Evolutionary conservation across 306 rosid genomes (phyloP).

Genomic region (Senna siamea): DNA sequence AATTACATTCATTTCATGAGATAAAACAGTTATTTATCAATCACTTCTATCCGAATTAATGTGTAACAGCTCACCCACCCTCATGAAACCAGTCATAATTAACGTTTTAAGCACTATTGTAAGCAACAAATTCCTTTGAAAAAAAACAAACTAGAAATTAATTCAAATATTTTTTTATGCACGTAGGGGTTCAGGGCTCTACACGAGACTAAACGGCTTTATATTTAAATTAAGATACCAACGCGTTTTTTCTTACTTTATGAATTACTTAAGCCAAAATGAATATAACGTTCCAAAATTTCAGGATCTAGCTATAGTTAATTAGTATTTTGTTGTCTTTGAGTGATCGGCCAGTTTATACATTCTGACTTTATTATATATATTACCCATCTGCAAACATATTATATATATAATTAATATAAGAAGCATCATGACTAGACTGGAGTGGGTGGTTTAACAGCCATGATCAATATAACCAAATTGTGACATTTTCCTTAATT

Average conservation of each 20-base stretch:
- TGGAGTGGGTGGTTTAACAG: background rate
- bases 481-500: background rate
- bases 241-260: background rate
- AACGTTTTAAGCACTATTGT: background rate
- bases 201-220: background rate
- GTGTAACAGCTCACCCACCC: constrained; percentile 55
- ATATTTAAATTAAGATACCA: constrained; percentile 10
- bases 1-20: background rate
- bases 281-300: constrained; percentile 37
- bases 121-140: background rate
- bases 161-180: background rate
- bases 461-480: background rate
- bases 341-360: constrained; percentile 14
- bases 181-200: background rate
- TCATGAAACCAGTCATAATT: constrained; percentile 24
- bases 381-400: no score
- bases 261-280: constrained; percentile 17
- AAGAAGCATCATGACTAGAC: no score
- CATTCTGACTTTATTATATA: background rate
- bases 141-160: background rate
- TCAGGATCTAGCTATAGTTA: constrained; percentile 31
- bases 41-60: constrained; percentile 22
- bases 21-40: background rate
- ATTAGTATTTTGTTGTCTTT: constrained; percentile 25
- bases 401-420: no score